A percentile compares a stretch with the other conserved stretches of the same genome.
Conservation (phyloP, 1,139 yeast species). For the Suhomyces coccinellae region DNA sequence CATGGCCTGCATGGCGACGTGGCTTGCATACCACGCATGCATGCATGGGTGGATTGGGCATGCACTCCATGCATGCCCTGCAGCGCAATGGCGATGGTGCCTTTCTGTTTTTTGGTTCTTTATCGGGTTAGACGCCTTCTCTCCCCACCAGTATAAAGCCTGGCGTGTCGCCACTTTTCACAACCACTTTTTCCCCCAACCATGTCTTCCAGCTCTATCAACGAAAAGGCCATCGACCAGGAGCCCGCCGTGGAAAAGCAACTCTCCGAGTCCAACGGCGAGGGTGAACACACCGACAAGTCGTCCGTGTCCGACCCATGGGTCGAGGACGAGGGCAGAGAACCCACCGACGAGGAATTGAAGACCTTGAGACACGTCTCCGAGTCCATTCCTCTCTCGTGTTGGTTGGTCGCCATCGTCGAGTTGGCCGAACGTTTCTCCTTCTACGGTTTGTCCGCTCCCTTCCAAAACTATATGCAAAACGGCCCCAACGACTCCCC, state of each 20-base stretch:
- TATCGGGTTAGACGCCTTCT: background rate
- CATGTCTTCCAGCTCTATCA: background rate
- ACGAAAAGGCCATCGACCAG: background rate
- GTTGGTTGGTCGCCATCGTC: slow-evolving; percentile 75
- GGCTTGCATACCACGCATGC: background rate
- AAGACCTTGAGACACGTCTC: slow-evolving; percentile 44
- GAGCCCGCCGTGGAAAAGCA: slow-evolving; percentile 8
- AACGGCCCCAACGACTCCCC: slow-evolving; percentile 45
- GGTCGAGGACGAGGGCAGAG: slow-evolving; percentile 22
- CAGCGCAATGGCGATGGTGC: background rate
- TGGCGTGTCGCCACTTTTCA: background rate
- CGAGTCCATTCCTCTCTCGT: slow-evolving; percentile 42
- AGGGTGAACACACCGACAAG: slow-evolving; percentile 1
- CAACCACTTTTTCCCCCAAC: background rate
- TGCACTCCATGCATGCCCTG: background rate
- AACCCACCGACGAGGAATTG: slow-evolving; percentile 42
- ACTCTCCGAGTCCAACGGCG: slow-evolving; percentile 2
- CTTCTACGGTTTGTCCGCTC: slow-evolving; percentile 77
- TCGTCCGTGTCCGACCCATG: slow-evolving; percentile 4
- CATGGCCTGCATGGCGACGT: background rate
- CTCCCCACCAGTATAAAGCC: background rate
- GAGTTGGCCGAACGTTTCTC: slow-evolving; percentile 84
- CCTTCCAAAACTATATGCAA: slow-evolving; percentile 80
- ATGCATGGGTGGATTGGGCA: background rate
- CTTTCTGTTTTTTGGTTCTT: background rate